phyloP scores from a whole-genome alignment of 257 asterid genomes.

The Salvia hispanica region DNA sequence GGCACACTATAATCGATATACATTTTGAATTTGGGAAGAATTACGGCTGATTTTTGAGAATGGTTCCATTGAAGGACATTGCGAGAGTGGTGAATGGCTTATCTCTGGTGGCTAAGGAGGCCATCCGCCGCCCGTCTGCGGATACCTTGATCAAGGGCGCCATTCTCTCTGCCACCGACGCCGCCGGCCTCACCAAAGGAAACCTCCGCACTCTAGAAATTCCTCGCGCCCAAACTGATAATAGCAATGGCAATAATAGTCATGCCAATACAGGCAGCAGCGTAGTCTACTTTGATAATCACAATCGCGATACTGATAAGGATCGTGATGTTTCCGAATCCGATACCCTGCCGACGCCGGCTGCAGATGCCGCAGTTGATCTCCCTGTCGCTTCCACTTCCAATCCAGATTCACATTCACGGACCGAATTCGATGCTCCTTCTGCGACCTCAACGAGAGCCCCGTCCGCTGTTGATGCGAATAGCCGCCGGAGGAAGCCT shows the following conservation, averaged over 20 bases:
- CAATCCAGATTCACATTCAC: conserved; percentile 24
- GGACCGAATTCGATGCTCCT: conserved; percentile 13
- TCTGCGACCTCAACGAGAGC: conserved; percentile 18
- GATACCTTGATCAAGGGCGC: conserved; percentile 52
- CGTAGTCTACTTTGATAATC: conserved; percentile 37
- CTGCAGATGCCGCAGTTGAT: conserved; percentile 9
- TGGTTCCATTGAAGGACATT: conserved; percentile 61
- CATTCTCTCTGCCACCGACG: conserved; percentile 70
- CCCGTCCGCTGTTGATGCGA: conserved; percentile 23
- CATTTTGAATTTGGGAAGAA: background rate
- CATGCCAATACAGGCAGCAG: conserved; percentile 28
- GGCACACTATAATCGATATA: too few relatives aligned
- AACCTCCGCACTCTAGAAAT: conserved; percentile 44
- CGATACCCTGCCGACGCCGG: conserved; percentile 8
- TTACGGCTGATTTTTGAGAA: conserved; percentile 15
- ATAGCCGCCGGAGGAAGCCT: conserved; percentile 54
- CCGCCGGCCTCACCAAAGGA: conserved; percentile 78
- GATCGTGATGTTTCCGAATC: conserved; percentile 6
- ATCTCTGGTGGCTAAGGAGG: conserved; percentile 77
- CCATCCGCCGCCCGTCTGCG: conserved; percentile 39
- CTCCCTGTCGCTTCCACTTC: conserved; percentile 17
- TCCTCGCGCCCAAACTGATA: conserved; percentile 17
- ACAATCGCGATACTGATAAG: background rate
- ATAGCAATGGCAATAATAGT: background rate
- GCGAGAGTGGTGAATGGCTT: conserved; percentile 65